Conservation (phyloP, 2,329 filamentous ascomycete species). For the Diaporthe aspalathi region DNA sequence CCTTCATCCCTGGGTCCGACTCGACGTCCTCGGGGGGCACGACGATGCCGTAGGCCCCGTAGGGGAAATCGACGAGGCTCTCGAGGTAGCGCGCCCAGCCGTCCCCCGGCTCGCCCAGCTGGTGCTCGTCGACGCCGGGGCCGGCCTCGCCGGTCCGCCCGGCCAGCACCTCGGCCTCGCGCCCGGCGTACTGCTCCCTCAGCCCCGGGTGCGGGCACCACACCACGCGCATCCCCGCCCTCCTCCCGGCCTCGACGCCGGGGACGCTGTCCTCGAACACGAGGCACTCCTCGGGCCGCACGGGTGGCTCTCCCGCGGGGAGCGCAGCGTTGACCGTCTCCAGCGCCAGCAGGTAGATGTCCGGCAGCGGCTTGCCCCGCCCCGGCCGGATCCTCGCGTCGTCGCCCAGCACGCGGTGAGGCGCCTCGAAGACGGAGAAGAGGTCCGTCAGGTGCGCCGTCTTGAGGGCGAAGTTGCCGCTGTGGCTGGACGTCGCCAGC, state of each 20-base stretch:
- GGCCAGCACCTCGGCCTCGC: slow-evolving; percentile 85
- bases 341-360: slow-evolving; percentile 92
- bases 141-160: slow-evolving; percentile 79
- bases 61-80: slow-evolving; percentile 66
- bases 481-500: slow-evolving; percentile 83
- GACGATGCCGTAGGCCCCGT: slow-evolving; percentile 69
- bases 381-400: slow-evolving; percentile 81
- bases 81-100: slow-evolving; percentile 70
- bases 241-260: slow-evolving; percentile 88
- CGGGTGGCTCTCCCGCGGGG: slow-evolving; percentile 68
- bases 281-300: slow-evolving; percentile 87
- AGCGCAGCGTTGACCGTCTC: slow-evolving; percentile 84
- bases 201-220: slow-evolving; percentile 91
- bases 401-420: slow-evolving; percentile 86
- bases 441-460: slow-evolving; percentile 70
- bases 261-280: slow-evolving; percentile 97
- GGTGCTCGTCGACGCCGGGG: slow-evolving; percentile 61
- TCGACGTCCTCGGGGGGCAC: slow-evolving; percentile 58
- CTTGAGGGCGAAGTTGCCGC: slow-evolving; percentile 81
- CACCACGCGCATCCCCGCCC: slow-evolving; percentile 93
- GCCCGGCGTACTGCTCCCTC: slow-evolving; percentile 78
- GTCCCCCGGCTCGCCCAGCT: slow-evolving; percentile 68
- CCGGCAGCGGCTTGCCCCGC: slow-evolving; percentile 92
- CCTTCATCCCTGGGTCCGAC: slow-evolving; percentile 56
- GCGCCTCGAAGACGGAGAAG: slow-evolving; percentile 73